These are phyloP conservation scores for Penicillium sp. DNA, from an alignment of 2,329 filamentous ascomycete genomes.

Conservation along the genomic window DNA sequence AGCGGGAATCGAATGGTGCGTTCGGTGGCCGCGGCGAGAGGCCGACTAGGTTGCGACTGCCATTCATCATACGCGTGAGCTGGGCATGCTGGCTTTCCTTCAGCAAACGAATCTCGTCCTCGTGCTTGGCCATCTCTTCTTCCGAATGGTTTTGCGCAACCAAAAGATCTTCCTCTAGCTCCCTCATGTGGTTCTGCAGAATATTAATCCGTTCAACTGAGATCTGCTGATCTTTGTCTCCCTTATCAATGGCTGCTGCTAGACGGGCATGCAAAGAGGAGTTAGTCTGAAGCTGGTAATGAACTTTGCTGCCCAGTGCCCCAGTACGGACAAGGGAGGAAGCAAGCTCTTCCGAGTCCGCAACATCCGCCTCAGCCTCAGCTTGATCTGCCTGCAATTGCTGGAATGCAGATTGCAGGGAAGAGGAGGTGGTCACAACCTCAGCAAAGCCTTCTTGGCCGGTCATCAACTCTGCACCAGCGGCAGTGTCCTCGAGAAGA, in stretches of 20 bases:
- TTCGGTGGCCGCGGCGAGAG: constrained; percentile 59
- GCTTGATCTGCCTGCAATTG: constrained; percentile 68
- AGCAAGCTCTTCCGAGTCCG: constrained; percentile 69
- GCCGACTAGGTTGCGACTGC: constrained; percentile 45
- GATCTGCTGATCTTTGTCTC: constrained; percentile 76
- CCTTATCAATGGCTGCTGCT: constrained; percentile 73
- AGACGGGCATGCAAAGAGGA: constrained; percentile 72
- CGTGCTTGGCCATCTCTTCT: constrained; percentile 76
- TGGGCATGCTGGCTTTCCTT: constrained; percentile 75
- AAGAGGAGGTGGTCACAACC: constrained; percentile 62
- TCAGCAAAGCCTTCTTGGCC: constrained; percentile 42
- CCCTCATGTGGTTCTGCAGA: constrained; percentile 75
- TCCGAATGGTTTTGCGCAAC: constrained; percentile 82
- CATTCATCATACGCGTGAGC: constrained; percentile 67
- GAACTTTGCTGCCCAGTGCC: constrained; percentile 73
- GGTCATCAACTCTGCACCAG: constrained; percentile 60
- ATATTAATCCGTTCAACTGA: constrained; percentile 79
- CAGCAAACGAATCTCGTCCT: constrained; percentile 75
- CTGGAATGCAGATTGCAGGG: constrained; percentile 70
- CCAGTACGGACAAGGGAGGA: constrained; percentile 76
- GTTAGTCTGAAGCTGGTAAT: constrained; percentile 77
- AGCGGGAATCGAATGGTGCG: constrained; percentile 59
- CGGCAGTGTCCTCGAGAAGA: constrained; percentile 75
- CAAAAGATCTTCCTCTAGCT: constrained; percentile 79
- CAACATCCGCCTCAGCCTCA: constrained; percentile 65